A percentile compares a stretch with the other conserved stretches of the same genome.
Evolutionary conservation across 495 filamentous ascomycete genomes (phyloP).

Genomic region (Penicillium canescens): DNA sequence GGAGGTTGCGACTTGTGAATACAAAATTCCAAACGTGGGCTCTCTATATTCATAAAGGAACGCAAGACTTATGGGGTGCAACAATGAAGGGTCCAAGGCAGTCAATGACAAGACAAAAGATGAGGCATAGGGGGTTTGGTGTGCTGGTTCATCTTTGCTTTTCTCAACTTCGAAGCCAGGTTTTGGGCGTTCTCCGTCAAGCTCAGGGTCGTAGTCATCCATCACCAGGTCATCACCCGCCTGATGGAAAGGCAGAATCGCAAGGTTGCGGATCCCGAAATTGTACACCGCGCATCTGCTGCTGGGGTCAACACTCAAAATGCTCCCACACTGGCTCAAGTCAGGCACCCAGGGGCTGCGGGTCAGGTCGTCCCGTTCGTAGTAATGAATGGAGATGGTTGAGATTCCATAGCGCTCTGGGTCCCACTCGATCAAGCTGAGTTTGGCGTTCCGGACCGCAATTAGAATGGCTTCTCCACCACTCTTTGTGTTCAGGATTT

Average conservation of each 20-base stretch:
- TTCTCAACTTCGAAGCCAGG: constrained; percentile 20
- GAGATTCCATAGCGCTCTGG: constrained; percentile 70
- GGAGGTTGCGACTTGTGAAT: constrained; percentile 69
- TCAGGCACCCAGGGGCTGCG: constrained; percentile 74
- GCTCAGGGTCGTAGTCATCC: constrained; percentile 82
- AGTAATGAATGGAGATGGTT: constrained; percentile 95
- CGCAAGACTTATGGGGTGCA: constrained; percentile 84
- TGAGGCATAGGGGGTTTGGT: constrained; percentile 79
- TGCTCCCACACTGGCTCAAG: constrained; percentile 67
- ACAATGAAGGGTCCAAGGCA: constrained; percentile 79
- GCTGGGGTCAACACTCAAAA: constrained; percentile 84
- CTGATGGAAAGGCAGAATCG: constrained; percentile 91
- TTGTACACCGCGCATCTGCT: constrained; percentile 91
- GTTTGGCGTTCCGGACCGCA: constrained; percentile 84
- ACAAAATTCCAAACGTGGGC: constrained; percentile 93
- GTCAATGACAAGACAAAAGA: constrained; percentile 89
- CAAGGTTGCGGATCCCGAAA: constrained; percentile 84
- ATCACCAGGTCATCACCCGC: constrained; percentile 83
- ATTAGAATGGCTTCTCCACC: constrained; percentile 83
- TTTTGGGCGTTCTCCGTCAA: constrained; percentile 54
- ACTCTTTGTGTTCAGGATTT: constrained; percentile 65
- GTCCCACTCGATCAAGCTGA: constrained; percentile 95
- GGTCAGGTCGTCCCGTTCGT: constrained; percentile 86
- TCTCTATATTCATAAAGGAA: constrained; percentile 97
- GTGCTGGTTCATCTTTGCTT: constrained; percentile 52